Evolutionary conservation across 2,329 filamentous ascomycete species (phyloP), one percentile per base, ranked within the genome.

Genomic region (Ceratocystis diversiconidia): DNA sequence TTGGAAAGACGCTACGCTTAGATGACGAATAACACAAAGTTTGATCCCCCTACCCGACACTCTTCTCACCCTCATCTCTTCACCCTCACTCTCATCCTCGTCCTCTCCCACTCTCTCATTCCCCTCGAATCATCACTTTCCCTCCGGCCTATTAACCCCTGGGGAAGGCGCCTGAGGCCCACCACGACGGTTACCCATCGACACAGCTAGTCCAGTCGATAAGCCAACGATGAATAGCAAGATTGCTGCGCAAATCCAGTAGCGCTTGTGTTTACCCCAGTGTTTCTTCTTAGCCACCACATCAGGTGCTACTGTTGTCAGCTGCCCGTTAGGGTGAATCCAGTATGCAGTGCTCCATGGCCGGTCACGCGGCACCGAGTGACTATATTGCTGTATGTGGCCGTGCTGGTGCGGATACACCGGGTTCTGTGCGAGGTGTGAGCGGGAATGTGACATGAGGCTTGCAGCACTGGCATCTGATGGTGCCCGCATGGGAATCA

Each of bases 321-420:
- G 28, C 48, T 64, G 62, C 10, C 59, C 64, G 6, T 36, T 55
- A 2, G 65, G 65, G 25, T 65, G 64, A 3, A 62, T 65, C 65
- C 65, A 67, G 36, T 67, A 67, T 22, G 65, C 62, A 15, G 65
- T 41, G 46, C 62, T 67, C 65, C 65, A 67, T 28, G 65, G 65
- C 10, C 65, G 57, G 41, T 67, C 50, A 28, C 44, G 19, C 7
- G 25, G 55, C 19, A 25, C 19, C 57, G 57, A 5, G 30, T 43
- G 36, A 59, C 44, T 22, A 46, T 61, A 50, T 50, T 50, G 5
- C 41, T 36, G 25, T 30, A n/a, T 41, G 41, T 65, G 46, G 17
- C 44, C 17, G 28, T 65, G 64, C 8, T 57, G 60, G 61, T 48
- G 61, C 44, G 43, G 61, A 43, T 63, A 48, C 4, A 28, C 52